Evolutionary conservation across 805 yeast species (phyloP).

Genomic region (Cyberlindnera veronae): DNA sequence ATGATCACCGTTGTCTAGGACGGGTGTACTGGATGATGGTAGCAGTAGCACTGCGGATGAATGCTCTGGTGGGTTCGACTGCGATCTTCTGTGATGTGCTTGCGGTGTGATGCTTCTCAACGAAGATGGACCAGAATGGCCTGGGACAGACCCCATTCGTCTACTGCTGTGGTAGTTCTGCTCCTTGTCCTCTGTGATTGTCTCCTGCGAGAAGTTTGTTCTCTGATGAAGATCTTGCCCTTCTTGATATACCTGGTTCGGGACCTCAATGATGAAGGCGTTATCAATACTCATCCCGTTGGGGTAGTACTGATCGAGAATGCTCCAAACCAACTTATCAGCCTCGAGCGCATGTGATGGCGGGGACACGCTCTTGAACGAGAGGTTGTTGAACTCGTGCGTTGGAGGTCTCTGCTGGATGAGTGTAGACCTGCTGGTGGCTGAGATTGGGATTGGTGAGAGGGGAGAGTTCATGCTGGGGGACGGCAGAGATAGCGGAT

Average conservation of each 20-base stretch:
- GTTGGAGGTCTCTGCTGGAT: conserved; percentile 14
- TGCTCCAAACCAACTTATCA: conserved; percentile 54
- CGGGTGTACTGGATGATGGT: conserved; percentile 24
- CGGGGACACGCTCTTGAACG: conserved; percentile 18
- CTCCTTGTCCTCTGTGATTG: conserved; percentile 25
- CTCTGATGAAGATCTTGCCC: conserved; percentile 6
- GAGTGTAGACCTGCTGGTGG: conserved; percentile 18
- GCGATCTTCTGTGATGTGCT: conserved; percentile 20
- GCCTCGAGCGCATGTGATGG: conserved; percentile 43
- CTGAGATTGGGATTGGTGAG: conserved; percentile 26
- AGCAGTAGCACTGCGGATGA: conserved; percentile 25
- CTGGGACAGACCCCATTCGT: conserved; percentile 21
- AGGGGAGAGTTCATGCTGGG: conserved; percentile 20
- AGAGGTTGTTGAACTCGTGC: conserved; percentile 9
- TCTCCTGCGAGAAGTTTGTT: conserved; percentile 21
- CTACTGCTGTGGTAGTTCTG: conserved; percentile 16
- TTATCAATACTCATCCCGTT: conserved; percentile 65
- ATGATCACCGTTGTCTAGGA: no score
- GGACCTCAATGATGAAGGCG: conserved; percentile 57
- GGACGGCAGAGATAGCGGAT: conserved; percentile 1
- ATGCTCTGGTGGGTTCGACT: conserved; percentile 27
- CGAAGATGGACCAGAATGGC: conserved; percentile 1
- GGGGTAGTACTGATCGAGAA: conserved; percentile 60
- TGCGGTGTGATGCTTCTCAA: conserved; percentile 14
- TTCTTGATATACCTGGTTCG: conserved; percentile 19